Conservation (phyloP, 1,139 yeast species). For the Yamadazyma epiphylla region DNA sequence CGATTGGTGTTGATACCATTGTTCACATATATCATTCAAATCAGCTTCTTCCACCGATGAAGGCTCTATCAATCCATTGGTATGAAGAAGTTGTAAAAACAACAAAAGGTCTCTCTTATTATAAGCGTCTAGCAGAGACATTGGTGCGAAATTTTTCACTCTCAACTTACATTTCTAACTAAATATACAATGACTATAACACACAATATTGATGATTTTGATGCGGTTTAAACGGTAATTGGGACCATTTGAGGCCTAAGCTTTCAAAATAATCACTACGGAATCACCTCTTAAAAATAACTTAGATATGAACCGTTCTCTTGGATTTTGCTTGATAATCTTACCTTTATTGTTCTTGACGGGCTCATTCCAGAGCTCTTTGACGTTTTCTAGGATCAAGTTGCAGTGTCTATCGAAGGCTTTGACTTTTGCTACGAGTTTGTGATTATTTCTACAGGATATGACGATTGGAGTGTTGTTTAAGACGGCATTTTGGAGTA, state of each 20-base stretch:
- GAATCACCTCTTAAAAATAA: slow-evolving; percentile 95
- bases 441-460: slow-evolving; percentile 90
- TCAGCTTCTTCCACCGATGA: slow-evolving; percentile 11
- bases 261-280: slow-evolving; percentile 75
- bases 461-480: slow-evolving; percentile 76
- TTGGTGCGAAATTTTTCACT: neutral
- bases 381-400: slow-evolving; percentile 87
- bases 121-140: slow-evolving; percentile 3
- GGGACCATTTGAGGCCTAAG: too few relatives aligned
- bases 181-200: neutral
- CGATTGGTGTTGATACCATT: slow-evolving; percentile 21
- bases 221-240: too few relatives aligned
- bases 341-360: slow-evolving; percentile 65
- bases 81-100: slow-evolving; percentile 21
- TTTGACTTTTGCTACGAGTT: slow-evolving; percentile 81
- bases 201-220: neutral
- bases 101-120: slow-evolving; percentile 19
- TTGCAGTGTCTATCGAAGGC: slow-evolving; percentile 97
- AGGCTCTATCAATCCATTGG: slow-evolving; percentile 18
- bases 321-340: slow-evolving; percentile 63
- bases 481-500: slow-evolving; percentile 75
- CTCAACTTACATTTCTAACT: neutral
- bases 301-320: slow-evolving; percentile 85
- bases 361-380: slow-evolving; percentile 84
- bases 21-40: slow-evolving; percentile 12